A percentile compares a stretch with the other conserved stretches of the same genome.
Evolutionary conservation across 2,329 filamentous ascomycete genomes (phyloP).

Genomic region (Talaromyces rugulosus): DNA sequence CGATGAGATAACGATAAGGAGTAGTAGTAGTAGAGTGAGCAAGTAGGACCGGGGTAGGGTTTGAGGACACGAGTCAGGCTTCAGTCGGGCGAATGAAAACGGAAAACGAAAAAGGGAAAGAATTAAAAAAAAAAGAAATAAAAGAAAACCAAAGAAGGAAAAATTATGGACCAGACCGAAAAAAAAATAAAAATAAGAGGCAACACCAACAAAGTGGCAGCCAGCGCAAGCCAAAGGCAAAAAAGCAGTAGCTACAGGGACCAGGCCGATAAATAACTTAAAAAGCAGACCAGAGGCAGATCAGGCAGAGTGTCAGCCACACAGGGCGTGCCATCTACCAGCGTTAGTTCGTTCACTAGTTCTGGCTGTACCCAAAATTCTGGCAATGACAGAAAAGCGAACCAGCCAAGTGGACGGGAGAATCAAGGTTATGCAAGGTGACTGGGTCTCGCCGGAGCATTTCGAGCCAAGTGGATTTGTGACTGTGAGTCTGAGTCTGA

Average conservation of each 20-base stretch:
- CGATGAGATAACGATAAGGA: neutral
- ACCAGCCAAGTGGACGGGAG: neutral
- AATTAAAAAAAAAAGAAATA: neutral
- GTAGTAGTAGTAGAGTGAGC: neutral
- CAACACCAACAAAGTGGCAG: neutral
- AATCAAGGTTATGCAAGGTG: neutral
- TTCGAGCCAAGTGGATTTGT: too few relatives aligned
- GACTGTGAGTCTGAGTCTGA: too few relatives aligned
- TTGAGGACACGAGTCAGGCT: neutral
- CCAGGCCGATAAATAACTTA: neutral
- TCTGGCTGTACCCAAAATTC: neutral
- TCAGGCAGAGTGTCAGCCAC: neutral
- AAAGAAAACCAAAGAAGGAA: neutral
- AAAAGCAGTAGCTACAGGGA: neutral
- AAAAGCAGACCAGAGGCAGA: neutral
- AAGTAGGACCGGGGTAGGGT: neutral
- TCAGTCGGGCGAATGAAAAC: neutral
- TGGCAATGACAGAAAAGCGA: neutral
- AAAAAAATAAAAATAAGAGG: neutral
- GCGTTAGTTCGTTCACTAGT: neutral
- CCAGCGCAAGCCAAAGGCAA: neutral
- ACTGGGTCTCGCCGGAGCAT: neutral
- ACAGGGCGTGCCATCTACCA: neutral
- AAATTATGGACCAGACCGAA: neutral
- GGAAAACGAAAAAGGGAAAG: neutral